These are phyloP conservation scores for Danielia oregonensis DNA, from an alignment of 805 yeast species.

Conservation along the genomic window DNA sequence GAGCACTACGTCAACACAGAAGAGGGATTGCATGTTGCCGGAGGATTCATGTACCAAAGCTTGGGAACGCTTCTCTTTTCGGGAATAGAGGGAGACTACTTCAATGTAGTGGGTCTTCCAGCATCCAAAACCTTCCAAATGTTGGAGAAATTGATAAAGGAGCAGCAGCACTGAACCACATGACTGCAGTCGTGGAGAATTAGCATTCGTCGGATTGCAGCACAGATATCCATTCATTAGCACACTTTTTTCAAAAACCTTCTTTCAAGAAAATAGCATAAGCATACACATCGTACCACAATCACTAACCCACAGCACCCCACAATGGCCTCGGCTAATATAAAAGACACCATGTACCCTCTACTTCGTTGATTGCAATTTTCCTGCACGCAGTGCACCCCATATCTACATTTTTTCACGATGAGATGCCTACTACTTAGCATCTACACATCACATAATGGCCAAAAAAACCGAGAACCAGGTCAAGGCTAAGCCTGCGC, in stretches of 20 bases:
- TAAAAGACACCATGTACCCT: no score
- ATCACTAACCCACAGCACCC: no score
- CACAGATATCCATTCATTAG: no score
- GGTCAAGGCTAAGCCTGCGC: conserved; percentile 12
- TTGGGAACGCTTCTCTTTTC: conserved; percentile 62
- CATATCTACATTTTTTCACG: conserved; percentile 13
- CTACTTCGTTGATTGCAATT: no score
- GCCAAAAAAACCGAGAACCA: conserved; percentile 18
- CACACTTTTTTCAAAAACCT: no score
- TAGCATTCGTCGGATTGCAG: no score
- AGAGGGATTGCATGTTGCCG: conserved; percentile 84
- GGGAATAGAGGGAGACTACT: conserved; percentile 72
- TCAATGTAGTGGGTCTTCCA: conserved; percentile 88
- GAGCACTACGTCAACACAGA: conserved; percentile 59
- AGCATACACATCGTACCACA: no score
- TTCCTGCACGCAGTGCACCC: no score
- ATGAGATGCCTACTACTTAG: conserved; percentile 14
- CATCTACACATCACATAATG: conserved; percentile 25
- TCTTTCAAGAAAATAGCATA: no score
- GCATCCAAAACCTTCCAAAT: conserved; percentile 50
- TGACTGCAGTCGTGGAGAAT: no score
- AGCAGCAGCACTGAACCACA: no score
- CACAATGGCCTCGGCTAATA: no score
- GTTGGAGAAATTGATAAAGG: conserved; percentile 28
- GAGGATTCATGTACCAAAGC: conserved; percentile 86